Percentiles rank a stretch among this genome's conserved stretches.
Conservation (phyloP, 208 protist genomes). For the Novymonas esmeraldas region DNA sequence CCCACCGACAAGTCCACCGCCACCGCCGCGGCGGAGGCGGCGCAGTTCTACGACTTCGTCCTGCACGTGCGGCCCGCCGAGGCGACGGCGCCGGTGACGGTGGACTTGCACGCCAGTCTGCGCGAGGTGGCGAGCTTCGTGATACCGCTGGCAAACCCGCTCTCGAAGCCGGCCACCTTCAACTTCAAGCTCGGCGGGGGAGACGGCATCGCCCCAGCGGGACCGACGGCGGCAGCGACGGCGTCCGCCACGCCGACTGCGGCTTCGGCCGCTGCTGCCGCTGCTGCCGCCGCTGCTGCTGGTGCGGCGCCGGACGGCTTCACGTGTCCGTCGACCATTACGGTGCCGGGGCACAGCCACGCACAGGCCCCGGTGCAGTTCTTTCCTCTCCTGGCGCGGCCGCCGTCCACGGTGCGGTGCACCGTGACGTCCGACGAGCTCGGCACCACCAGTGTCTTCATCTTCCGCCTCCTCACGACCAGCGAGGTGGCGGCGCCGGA, state of each 20-base stretch:
- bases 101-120: conserved; percentile 83
- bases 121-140: conserved; percentile 71
- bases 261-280: too few relatives aligned
- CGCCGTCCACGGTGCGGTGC: conserved; percentile 67
- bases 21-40: conserved; percentile 46
- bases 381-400: conserved; percentile 85
- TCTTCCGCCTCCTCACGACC: conserved; percentile 64
- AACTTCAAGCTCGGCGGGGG: conserved; percentile 57
- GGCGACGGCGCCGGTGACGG: conserved; percentile 25
- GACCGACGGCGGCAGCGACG: not conserved
- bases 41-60: conserved; percentile 87
- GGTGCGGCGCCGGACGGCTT: conserved; percentile 42
- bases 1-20: conserved; percentile 55
- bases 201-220: conserved; percentile 29
- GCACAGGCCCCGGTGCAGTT: conserved; percentile 77
- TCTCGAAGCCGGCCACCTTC: conserved; percentile 74
- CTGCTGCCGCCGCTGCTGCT: not conserved
- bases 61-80: conserved; percentile 48
- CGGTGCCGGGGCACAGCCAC: conserved; percentile 64
- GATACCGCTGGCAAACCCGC: conserved; percentile 91
- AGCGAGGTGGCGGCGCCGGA: conserved; percentile 61
- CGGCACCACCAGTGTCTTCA: conserved; percentile 74
- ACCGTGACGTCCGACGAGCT: conserved; percentile 81
- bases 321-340: conserved; percentile 54
- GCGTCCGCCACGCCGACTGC: not conserved